Percentiles rank a stretch among this genome's conserved stretches.
phyloP scores from a whole-genome alignment of 23 red algal genomes.

The Pyropia haitanensis region DNA sequence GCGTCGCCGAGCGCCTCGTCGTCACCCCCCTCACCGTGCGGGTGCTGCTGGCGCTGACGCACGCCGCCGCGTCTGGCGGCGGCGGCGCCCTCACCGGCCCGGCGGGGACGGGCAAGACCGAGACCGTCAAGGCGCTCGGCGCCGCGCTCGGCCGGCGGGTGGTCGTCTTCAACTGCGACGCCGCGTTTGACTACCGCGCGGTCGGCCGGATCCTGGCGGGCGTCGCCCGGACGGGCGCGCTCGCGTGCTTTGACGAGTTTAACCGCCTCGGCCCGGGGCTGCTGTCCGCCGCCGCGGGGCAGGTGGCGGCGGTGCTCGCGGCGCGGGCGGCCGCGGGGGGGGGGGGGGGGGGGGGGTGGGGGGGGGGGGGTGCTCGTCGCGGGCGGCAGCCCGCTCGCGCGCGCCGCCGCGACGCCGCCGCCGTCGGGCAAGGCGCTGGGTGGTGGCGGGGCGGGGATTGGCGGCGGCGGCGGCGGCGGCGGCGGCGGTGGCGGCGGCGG shows the following conservation, averaged over 20 bases:
- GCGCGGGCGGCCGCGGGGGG: background rate
- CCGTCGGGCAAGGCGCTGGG: too few species aligned
- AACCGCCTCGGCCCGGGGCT: constrained; percentile 44
- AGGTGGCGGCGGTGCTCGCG: constrained; percentile 32
- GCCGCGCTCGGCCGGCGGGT: constrained; percentile 39
- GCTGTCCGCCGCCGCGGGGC: constrained; percentile 49
- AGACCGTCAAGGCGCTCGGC: constrained; percentile 57
- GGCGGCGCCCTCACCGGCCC: constrained; percentile 53
- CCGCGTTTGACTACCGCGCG: constrained; percentile 50
- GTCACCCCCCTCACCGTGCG: constrained; percentile 41
- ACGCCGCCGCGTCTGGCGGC: constrained; percentile 27
- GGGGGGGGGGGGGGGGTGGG: too few species aligned
- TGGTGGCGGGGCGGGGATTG: too few species aligned
- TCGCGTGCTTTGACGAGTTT: constrained; percentile 72
- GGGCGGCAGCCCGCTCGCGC: too few species aligned
- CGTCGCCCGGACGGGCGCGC: constrained; percentile 34
- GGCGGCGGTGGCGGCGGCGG: too few species aligned
- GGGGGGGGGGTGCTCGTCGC: too few species aligned
- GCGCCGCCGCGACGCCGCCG: too few species aligned
- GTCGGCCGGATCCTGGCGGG: constrained; percentile 62
- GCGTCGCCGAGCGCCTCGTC: constrained; percentile 44
- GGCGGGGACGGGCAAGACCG: constrained; percentile 64
- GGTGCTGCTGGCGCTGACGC: constrained; percentile 23
- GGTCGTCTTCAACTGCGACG: constrained; percentile 67
- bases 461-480: too few species aligned